Base-by-base conservation (phyloP, 495 filamentous ascomycete species). In the Chaetomidium leptoderma region DNA sequence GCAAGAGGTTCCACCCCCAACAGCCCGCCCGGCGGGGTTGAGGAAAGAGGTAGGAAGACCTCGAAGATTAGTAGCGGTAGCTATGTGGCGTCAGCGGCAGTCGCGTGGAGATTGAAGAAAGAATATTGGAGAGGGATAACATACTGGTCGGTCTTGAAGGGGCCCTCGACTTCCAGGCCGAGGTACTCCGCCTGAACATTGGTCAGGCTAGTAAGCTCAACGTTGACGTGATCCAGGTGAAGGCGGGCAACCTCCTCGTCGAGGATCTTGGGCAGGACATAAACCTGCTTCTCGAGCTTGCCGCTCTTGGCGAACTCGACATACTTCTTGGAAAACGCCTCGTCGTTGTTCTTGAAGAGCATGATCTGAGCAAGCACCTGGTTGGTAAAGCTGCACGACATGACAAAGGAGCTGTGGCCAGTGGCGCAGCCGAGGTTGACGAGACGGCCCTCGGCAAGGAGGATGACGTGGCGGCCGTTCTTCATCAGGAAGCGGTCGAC, bases 371-470 rank as follows among this genome's bases (percentile, higher is more conserved):
- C 93, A 71, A 98, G 90, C 63, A 97, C 93, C 83, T 98, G 93
- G 86, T 98, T 98, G 81, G 92, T 96, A 88, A 98, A 98, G 60
- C 92, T 97, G 89, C 93, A 98, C 63, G 90, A 95, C 93, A 98
- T 97, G 83, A 98, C 93, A 80, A 98, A 98, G 47, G 92, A 97
- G 66, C 92, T 96, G 88, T 98, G 93, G 60, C 93, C 93, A 58
- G 93, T 98, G 70, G 93, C 93, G 78, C 93, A 98, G 74, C 93
- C 93, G 54, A 98, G 82, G 83, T 98, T 98, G 78, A 98, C 95
- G 55, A 98, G 88, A 81, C 93, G 92, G 65, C 93, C 93, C 78
- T 98, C 93, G 63, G 93, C 93, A 57, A 98, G 85, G 60, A 98
- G 91, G 73, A 98, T 95, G 81, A 98, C 91, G 81, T 97, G 88